Percentiles rank a stretch among this genome's conserved stretches.
Evolutionary conservation across 805 yeast genomes (phyloP).

Genomic region (Debaryomyces castellii): DNA sequence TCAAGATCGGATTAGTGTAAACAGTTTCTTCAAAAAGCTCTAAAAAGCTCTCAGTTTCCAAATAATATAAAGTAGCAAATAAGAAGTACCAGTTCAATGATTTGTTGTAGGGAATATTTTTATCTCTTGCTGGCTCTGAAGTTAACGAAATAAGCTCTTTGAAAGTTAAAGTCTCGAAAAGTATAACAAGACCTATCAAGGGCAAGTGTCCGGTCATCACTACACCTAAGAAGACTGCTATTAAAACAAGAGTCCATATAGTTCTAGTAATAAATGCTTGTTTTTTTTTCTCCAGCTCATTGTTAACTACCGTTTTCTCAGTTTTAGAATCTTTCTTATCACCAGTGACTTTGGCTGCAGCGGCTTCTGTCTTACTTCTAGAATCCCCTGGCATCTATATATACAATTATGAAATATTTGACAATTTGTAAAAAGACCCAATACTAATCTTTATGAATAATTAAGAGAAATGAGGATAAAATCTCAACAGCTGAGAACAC

Average conservation of each 20-base stretch:
- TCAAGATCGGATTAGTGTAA: constrained; percentile 50
- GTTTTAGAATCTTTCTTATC: neutral
- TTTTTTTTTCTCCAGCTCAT: constrained; percentile 63
- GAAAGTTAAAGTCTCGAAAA: constrained; percentile 80
- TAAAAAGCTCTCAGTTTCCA: constrained; percentile 83
- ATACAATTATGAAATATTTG: neutral
- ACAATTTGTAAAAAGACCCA: neutral
- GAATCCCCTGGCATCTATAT: neutral
- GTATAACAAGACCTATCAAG: constrained; percentile 67
- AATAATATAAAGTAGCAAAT: constrained; percentile 80
- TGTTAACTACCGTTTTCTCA: constrained; percentile 10
- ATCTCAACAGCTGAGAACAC: neutral
- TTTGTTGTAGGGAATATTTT: constrained; percentile 77
- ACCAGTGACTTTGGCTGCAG: neutral
- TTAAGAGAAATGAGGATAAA: neutral
- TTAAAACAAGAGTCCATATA: constrained; percentile 92
- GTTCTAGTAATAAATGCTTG: constrained; percentile 86
- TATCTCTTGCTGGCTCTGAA: constrained; percentile 79
- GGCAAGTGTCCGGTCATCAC: constrained; percentile 84
- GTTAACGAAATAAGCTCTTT: constrained; percentile 88
- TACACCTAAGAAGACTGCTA: constrained; percentile 64
- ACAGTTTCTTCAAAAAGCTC: constrained; percentile 59
- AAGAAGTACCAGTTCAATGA: constrained; percentile 92
- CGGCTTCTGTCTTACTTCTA: neutral
- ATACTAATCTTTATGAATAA: neutral